phyloP scores from a whole-genome alignment of 2,329 filamentous ascomycete species.

The Fragosphaeria purpurea region DNA sequence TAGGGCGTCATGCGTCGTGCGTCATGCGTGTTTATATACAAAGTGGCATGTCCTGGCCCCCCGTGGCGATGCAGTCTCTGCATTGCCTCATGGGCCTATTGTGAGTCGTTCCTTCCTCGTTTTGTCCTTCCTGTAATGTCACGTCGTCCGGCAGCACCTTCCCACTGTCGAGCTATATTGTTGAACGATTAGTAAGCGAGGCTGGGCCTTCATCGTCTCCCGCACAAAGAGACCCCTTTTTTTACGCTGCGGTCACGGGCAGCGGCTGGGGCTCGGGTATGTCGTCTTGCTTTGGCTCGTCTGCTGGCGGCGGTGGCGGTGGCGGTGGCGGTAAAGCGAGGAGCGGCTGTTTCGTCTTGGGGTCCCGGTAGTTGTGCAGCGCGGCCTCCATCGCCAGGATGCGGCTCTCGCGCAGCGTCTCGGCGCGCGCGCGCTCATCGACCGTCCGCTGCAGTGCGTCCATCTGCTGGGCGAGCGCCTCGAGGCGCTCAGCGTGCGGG shows the following conservation, averaged over 20 bases:
- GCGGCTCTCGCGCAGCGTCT: slow-evolving; percentile 32
- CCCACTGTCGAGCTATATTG: no score
- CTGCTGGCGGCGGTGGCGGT: neutral
- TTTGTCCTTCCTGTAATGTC: no score
- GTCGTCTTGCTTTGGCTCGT: neutral
- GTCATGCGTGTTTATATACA: no score
- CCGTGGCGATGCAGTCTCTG: no score
- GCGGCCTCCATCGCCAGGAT: slow-evolving; percentile 45
- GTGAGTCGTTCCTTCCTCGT: no score
- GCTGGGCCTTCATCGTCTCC: neutral
- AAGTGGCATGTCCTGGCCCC: no score
- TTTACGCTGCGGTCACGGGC: no score
- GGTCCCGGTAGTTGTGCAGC: slow-evolving; percentile 40
- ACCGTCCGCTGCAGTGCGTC: slow-evolving; percentile 41
- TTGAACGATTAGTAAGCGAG: no score
- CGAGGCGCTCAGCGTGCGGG: slow-evolving; percentile 41
- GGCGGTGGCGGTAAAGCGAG: slow-evolving; percentile 26
- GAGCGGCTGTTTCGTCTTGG: slow-evolving; percentile 46
- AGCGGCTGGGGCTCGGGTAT: no score
- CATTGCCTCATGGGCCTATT: no score
- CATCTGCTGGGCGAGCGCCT: slow-evolving; percentile 36
- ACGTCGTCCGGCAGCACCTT: no score
- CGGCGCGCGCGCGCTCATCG: slow-evolving; percentile 39
- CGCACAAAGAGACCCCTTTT: slow-evolving; percentile 11
- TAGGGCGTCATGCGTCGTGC: no score